These are phyloP conservation scores for Aspergillus aculeatus DNA, from an alignment of 2,329 filamentous ascomycete species.

Conservation along the genomic window DNA sequence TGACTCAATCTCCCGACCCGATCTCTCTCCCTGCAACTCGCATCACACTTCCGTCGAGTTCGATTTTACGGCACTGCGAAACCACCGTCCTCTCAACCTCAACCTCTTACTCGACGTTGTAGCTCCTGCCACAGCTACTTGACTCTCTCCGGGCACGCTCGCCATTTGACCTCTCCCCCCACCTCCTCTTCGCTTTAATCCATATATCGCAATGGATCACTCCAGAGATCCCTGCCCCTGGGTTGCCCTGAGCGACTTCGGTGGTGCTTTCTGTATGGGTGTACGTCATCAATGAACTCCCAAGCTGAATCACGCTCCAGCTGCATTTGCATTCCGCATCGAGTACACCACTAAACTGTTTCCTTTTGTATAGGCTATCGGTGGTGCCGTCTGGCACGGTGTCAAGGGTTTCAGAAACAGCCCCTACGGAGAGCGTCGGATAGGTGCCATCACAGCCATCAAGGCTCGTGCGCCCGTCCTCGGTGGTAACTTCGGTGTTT, in stretches of 20 bases:
- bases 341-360: slow-evolving; percentile 24
- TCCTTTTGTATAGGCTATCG: slow-evolving; percentile 58
- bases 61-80: background rate
- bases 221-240: slow-evolving; percentile 94
- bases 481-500: slow-evolving; percentile 96
- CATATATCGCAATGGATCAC: slow-evolving; percentile 71
- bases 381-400: slow-evolving; percentile 89
- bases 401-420: slow-evolving; percentile 92
- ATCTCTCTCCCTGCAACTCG: background rate
- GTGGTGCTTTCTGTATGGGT: slow-evolving; percentile 94
- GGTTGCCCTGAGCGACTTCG: slow-evolving; percentile 96
- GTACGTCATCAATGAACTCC: slow-evolving; percentile 55
- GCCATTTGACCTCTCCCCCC: background rate
- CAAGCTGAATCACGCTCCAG: background rate
- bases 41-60: background rate
- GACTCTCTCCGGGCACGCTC: slow-evolving; percentile 1
- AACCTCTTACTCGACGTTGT: slow-evolving; percentile 10
- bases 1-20: background rate
- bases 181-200: slow-evolving; percentile 2
- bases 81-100: slow-evolving; percentile 4
- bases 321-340: background rate
- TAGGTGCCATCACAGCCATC: slow-evolving; percentile 94
- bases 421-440: slow-evolving; percentile 88
- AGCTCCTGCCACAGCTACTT: slow-evolving; percentile 12
- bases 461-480: slow-evolving; percentile 95